Evolutionary conservation across 176 grass and related monocot species (phyloP).

Genomic region (Elymus sibiricus): DNA sequence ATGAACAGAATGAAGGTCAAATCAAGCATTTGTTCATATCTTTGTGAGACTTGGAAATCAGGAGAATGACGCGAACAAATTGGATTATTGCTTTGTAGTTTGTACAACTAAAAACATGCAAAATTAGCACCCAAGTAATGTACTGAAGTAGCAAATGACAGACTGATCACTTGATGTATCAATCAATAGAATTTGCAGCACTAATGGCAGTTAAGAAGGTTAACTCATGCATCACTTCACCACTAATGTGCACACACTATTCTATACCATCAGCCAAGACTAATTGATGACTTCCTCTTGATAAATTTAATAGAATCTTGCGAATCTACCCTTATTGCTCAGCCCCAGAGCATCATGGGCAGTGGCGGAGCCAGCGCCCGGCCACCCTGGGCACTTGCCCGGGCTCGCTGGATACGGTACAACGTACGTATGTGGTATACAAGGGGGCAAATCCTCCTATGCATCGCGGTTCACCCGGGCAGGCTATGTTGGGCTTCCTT

Average conservation of each 20-base stretch:
- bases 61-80: background rate
- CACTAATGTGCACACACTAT: background rate
- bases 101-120: background rate
- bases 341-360: too few species aligned
- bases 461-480: too few species aligned
- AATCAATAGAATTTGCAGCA: background rate
- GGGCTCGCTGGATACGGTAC: too few species aligned
- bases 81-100: background rate
- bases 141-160: background rate
- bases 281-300: background rate
- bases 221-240: background rate
- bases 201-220: background rate
- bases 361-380: too few species aligned
- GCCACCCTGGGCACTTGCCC: too few species aligned
- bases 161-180: background rate
- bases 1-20: constrained; percentile 7
- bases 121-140: background rate
- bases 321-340: background rate
- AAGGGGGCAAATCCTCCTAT: too few species aligned
- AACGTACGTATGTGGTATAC: too few species aligned
- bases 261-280: background rate
- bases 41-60: background rate
- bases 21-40: background rate
- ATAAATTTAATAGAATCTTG: background rate
- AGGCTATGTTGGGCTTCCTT: too few species aligned